Percentiles rank a stretch among this genome's conserved stretches.
Conservation (phyloP, 768 basidiomycete genomes). For the Mycena epipterygia region DNA sequence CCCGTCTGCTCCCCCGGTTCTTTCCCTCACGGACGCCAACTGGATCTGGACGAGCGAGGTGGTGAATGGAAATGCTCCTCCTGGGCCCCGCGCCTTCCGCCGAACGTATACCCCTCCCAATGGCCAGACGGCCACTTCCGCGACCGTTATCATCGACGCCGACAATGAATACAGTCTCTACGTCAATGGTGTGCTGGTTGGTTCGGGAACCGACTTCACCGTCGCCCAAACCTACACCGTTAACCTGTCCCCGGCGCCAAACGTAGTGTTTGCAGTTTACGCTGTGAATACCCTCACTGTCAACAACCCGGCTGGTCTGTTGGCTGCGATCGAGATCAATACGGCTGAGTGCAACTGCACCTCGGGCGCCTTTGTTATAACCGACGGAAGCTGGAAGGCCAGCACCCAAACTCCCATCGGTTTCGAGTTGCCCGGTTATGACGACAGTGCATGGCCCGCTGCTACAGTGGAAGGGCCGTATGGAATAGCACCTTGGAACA, state of each 20-base stretch:
- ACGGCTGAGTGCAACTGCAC: constrained; percentile 34
- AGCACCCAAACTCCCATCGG: constrained; percentile 31
- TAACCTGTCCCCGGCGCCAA: constrained; percentile 29
- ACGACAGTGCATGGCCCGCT: constrained; percentile 41
- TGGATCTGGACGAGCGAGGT: constrained; percentile 53
- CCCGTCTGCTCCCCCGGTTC: constrained; percentile 36
- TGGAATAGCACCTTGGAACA: constrained; percentile 43
- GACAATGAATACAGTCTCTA: constrained; percentile 47
- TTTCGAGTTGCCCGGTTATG: constrained; percentile 28
- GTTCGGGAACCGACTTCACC: constrained; percentile 37
- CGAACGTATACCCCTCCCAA: constrained; percentile 41
- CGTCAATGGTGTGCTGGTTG: constrained; percentile 45
- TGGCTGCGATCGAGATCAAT: constrained; percentile 39
- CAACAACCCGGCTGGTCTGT: constrained; percentile 37
- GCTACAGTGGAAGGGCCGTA: constrained; percentile 40
- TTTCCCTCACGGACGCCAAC: constrained; percentile 40
- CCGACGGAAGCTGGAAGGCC: constrained; percentile 44
- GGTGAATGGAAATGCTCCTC: constrained; percentile 35
- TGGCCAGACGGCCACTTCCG: constrained; percentile 39
- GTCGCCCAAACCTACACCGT: constrained; percentile 38
- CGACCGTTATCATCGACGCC: constrained; percentile 41
- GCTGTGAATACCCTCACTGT: constrained; percentile 17
- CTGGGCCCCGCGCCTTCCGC: constrained; percentile 47
- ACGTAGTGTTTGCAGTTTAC: constrained; percentile 39
- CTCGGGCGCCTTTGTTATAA: constrained; percentile 29